Base-by-base conservation (phyloP, 495 filamentous ascomycete species). In the Tetracladium setigerum region DNA sequence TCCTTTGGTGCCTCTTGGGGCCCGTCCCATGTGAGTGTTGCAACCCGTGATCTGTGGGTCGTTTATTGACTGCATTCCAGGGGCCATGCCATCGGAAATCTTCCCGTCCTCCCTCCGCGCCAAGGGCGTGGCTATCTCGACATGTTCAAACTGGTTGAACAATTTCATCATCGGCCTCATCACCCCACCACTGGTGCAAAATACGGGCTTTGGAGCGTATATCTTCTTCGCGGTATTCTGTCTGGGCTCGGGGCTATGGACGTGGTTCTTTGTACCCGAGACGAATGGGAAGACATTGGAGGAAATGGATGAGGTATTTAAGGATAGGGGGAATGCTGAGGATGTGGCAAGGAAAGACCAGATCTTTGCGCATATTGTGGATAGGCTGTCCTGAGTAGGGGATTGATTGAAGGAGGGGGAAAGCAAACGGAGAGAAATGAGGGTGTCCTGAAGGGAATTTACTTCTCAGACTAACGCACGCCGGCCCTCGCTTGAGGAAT, bases 41-140 rank as follows among this genome's bases (percentile, higher is more conserved):
- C n/a, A n/a, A n/a, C n/a, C n/a, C n/a, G n/a, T n/a, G n/a, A n/a
- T n/a, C n/a, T n/a, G n/a, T n/a, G n/a, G n/a, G n/a, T n/a, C n/a
- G n/a, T n/a, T n/a, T n/a, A n/a, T n/a, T n/a, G n/a, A n/a, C n/a
- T n/a, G n/a, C n/a, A n/a, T n/a, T n/a, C n/a, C n/a, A n/a, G n/a
- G 71, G 71, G 68, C 69, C 31, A 47, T 73, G 6, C 55, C 61
- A 0, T 62, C 61, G 2, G 71, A 75, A 44, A 64, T 75, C 36
- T 75, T 72, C 54, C 70, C 70, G 2, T 52, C 65, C 6, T 62
- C 60, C 38, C 67, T 73, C 59, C 65, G 70, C 30, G 65, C 71
- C 22, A 66, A 67, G 49, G 71, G 67, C 39, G 68, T 70, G 27
- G 40, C 42, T 1, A 46, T 54, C 22, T 30, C 38, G 15, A 32